Evolutionary conservation across 1,284 basidiomycete genomes (phyloP).

Genomic region (Phylloporus sp.): DNA sequence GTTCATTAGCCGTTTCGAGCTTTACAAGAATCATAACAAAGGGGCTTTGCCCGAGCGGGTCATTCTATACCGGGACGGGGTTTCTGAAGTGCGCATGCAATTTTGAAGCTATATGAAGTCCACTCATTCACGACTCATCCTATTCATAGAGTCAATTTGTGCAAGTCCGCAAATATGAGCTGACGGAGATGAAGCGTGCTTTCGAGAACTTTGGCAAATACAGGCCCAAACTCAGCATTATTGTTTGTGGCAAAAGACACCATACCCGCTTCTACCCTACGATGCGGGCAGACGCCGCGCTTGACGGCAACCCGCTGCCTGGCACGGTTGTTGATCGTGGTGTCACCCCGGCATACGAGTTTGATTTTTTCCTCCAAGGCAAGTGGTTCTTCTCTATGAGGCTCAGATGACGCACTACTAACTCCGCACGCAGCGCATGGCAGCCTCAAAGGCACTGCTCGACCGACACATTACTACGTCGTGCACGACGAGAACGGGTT

Average conservation of each 20-base stretch:
- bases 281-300: conserved; percentile 52
- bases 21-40: conserved; percentile 58
- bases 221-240: conserved; percentile 66
- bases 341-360: conserved; percentile 72
- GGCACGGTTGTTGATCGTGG: conserved; percentile 78
- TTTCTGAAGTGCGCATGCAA: conserved; percentile 60
- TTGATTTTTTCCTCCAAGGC: conserved; percentile 78
- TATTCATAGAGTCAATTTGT: conserved; percentile 66
- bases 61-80: conserved; percentile 75
- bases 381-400: conserved; percentile 1
- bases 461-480: conserved; percentile 79
- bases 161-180: conserved; percentile 58
- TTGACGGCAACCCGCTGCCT: conserved; percentile 69
- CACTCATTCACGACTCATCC: not conserved
- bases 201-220: conserved; percentile 62
- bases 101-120: not conserved
- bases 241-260: conserved; percentile 81
- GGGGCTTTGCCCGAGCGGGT: conserved; percentile 59
- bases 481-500: conserved; percentile 76
- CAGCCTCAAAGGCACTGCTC: conserved; percentile 67
- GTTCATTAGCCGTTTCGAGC: conserved; percentile 67
- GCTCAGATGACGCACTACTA: conserved; percentile 25
- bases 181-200: conserved; percentile 58
- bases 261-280: conserved; percentile 72
- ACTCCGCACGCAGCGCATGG: conserved; percentile 43